Base-by-base conservation (phyloP, 257 asterid species). In the Avicennia marina region DNA sequence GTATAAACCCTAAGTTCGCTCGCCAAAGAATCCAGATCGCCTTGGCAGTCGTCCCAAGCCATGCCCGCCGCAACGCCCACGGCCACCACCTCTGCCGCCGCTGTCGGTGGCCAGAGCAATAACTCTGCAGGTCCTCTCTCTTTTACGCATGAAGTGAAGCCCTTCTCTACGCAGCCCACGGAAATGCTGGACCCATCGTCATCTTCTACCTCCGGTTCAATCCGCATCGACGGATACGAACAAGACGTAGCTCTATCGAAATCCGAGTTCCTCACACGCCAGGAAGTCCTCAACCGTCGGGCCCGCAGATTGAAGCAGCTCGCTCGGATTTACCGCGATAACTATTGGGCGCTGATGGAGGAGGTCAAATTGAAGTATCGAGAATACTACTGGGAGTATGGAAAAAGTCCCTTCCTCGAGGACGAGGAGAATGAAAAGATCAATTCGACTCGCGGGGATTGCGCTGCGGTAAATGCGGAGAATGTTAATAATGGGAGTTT, bases 261-360 rank as follows among this genome's bases (percentile, higher is more conserved):
- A 65, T 83, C 95, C 42, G 80, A 75, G 68, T 60, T 60, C 59
- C 72, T 85, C 61, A 81, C 89, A 63, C 85, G 86, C 18, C 24
- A 64, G 34, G 95, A 91, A 62, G 78, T 88, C 53, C 13, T 85
- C 17, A 71, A 46, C 19, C 94, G 98, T 15, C 80, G 98, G 24
- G 45, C 71, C 39, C 85, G 88, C 19, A 76, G 93, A 49, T 39
- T 64, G 10, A 81, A 71, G 60, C 90, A 85, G 69, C 78, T 91
- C 34, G 56, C 71, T 12, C 75, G 81, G 31, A 81, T 88, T 47
- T 88, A 85, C 70, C 75, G 86, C 53, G 87, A 90, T 56, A 73
- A 75, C 45, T 90, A 84, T 69, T 90, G 95, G 98, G 71, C 76
- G 34, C 66, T 85, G 48, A 87, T 90, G 96, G 98, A 90, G 74